These are phyloP conservation scores for Sporothrix variecibatus DNA, from an alignment of 2,329 filamentous ascomycete genomes.

Conservation along the genomic window DNA sequence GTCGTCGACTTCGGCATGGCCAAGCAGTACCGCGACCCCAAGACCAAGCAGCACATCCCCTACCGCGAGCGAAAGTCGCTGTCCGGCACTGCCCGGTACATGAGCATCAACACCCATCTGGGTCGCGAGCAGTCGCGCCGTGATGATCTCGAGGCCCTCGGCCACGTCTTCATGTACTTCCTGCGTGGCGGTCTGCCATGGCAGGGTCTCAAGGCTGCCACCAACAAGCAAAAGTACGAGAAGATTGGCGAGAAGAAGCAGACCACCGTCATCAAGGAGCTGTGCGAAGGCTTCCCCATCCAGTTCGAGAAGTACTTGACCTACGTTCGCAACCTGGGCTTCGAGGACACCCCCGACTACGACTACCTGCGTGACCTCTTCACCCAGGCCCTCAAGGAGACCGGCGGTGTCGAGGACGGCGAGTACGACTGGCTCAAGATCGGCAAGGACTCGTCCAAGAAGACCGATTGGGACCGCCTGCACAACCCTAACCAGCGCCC, in stretches of 20 bases:
- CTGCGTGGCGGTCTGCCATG: slow-evolving; percentile 69
- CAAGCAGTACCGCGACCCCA: slow-evolving; percentile 97
- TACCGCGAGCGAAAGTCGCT: slow-evolving; percentile 96
- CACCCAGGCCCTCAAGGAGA: slow-evolving; percentile 92
- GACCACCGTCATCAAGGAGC: slow-evolving; percentile 92
- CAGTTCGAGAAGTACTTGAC: slow-evolving; percentile 98
- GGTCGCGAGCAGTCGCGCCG: slow-evolving; percentile 93
- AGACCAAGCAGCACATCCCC: slow-evolving; percentile 98
- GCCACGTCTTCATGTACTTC: slow-evolving; percentile 76
- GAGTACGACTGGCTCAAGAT: slow-evolving; percentile 99
- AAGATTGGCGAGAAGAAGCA: slow-evolving; percentile 99
- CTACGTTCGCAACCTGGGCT: slow-evolving; percentile 96
- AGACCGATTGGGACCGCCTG: slow-evolving; percentile 78
- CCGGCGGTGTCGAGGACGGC: slow-evolving; percentile 92
- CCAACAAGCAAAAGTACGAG: slow-evolving; percentile 96
- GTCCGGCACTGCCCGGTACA: slow-evolving; percentile 95
- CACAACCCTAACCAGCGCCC: slow-evolving; percentile 77
- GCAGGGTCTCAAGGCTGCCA: slow-evolving; percentile 72
- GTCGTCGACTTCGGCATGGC: slow-evolving; percentile 99
- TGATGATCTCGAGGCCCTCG: slow-evolving; percentile 89
- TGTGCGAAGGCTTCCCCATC: slow-evolving; percentile 93
- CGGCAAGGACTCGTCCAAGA: slow-evolving; percentile 71
- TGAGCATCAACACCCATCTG: slow-evolving; percentile 99
- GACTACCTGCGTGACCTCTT: slow-evolving; percentile 96
- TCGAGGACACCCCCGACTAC: slow-evolving; percentile 98